Evolutionary conservation across 2,329 filamentous ascomycete genomes (phyloP).

Genomic region (Podosphaera xanthii): DNA sequence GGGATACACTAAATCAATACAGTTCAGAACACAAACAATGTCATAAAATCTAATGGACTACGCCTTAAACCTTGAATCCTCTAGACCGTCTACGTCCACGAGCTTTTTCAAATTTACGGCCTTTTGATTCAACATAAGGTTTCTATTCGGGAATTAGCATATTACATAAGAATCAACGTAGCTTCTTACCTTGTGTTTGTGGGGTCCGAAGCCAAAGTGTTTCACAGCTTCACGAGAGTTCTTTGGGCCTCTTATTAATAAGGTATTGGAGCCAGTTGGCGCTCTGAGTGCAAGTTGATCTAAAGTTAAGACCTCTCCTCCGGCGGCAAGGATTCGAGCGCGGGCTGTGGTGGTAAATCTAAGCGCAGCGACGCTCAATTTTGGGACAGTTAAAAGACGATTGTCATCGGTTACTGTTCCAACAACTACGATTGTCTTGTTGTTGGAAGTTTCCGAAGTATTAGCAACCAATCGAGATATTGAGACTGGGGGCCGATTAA

Average conservation of each 20-base stretch:
- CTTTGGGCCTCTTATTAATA: constrained; percentile 94
- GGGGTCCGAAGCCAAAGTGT: constrained; percentile 97
- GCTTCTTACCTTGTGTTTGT: constrained; percentile 74
- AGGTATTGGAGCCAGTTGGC: constrained; percentile 89
- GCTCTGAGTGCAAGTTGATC: constrained; percentile 92
- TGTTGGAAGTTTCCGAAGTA: constrained; percentile 37
- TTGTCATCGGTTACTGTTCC: constrained; percentile 96
- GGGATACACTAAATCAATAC: no score
- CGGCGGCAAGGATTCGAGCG: constrained; percentile 77
- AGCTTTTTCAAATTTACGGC: constrained; percentile 97
- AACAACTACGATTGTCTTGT: constrained; percentile 81
- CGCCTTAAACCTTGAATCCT: constrained; percentile 96
- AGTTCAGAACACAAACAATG: constrained; percentile 3
- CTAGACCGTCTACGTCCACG: constrained; percentile 96
- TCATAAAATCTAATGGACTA: background rate
- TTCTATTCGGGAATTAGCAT: constrained; percentile 36
- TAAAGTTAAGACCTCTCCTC: constrained; percentile 85
- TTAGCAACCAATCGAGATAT: constrained; percentile 71
- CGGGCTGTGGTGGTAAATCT: constrained; percentile 93
- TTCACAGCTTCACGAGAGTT: constrained; percentile 93
- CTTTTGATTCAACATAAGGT: constrained; percentile 94
- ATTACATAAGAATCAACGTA: background rate
- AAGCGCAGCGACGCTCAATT: constrained; percentile 81
- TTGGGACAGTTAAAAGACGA: constrained; percentile 73
- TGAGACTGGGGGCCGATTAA: constrained; percentile 89